Percentiles rank a stretch among this genome's conserved stretches.
phyloP scores from a whole-genome alignment of 2,329 filamentous ascomycete genomes.

The Cercospora sp. region DNA sequence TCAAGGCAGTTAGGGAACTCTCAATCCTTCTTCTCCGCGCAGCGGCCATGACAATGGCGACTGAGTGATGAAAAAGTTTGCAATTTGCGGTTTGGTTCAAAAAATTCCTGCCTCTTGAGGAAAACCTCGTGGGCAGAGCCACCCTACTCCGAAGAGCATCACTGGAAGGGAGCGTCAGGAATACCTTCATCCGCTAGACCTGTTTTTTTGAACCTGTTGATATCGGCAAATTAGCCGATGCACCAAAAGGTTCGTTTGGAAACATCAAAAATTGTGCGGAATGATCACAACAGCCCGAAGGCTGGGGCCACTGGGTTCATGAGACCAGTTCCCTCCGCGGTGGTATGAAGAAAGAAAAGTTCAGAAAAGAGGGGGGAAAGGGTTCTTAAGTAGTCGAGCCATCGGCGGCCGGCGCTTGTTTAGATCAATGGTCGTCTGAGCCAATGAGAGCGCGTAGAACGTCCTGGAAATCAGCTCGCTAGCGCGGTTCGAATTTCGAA shows the following conservation, averaged over 20 bases:
- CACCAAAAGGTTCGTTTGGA: not conserved
- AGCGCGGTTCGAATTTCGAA: conserved; percentile 2
- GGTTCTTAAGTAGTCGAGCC: not conserved
- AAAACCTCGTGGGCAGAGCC: not conserved
- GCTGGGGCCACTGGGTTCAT: not conserved
- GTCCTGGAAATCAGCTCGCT: not conserved
- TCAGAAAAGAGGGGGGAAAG: not conserved
- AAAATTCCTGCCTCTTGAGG: not conserved
- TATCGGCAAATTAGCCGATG: not conserved
- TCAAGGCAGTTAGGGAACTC: not conserved
- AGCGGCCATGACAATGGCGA: not conserved
- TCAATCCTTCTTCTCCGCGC: not conserved
- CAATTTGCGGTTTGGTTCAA: not conserved
- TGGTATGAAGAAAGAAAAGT: not conserved
- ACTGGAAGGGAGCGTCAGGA: not conserved
- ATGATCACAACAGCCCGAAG: not conserved
- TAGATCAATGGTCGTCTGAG: not conserved
- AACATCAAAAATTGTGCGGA: not conserved
- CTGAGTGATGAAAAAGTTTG: conserved; percentile 4
- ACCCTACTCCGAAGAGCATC: not conserved
- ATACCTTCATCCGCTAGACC: not conserved
- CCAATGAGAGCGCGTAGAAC: conserved; percentile 2
- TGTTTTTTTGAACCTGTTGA: not conserved
- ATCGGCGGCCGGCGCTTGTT: not conserved
- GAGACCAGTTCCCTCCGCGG: not conserved